phyloP scores from a whole-genome alignment of 441 rosid genomes.

The Adansonia gregorii region DNA sequence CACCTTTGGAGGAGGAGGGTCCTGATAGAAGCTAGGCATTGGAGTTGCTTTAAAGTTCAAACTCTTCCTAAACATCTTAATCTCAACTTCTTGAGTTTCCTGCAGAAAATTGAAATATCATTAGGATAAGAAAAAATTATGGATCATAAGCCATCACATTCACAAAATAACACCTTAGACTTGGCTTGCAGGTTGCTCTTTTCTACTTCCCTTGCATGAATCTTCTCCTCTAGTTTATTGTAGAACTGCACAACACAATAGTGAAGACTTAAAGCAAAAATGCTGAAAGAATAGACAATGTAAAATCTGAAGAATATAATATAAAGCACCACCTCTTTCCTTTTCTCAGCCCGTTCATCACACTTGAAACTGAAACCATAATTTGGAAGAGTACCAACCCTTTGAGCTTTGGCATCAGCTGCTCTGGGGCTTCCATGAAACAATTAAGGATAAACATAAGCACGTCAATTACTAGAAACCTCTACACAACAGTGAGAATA shows the following conservation, averaged over 20 bases:
- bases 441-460: constrained; percentile 44
- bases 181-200: constrained; percentile 76
- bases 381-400: constrained; percentile 79
- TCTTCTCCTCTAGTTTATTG: constrained; percentile 91
- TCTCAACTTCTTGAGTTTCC: constrained; percentile 98
- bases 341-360: constrained; percentile 95
- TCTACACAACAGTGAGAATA: not conserved
- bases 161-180: constrained; percentile 69
- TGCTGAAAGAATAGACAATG: constrained; percentile 22
- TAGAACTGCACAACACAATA: constrained; percentile 64
- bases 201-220: constrained; percentile 87
- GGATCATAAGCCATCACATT: constrained; percentile 11
- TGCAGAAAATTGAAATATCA: constrained; percentile 33
- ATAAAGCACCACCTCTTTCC: constrained; percentile 70
- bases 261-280: constrained; percentile 12
- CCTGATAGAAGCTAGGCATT: constrained; percentile 98
- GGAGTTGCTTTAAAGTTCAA: constrained; percentile 96
- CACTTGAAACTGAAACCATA: constrained; percentile 98
- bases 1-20: constrained; percentile 81
- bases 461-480: not conserved
- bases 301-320: not conserved
- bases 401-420: constrained; percentile 69
- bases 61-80: constrained; percentile 87
- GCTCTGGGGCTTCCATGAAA: constrained; percentile 60
- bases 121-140: not conserved